Percentiles rank a stretch among this genome's conserved stretches.
Evolutionary conservation across 2,329 filamentous ascomycete species (phyloP).

Genomic region (Amesomyces nigricolor): DNA sequence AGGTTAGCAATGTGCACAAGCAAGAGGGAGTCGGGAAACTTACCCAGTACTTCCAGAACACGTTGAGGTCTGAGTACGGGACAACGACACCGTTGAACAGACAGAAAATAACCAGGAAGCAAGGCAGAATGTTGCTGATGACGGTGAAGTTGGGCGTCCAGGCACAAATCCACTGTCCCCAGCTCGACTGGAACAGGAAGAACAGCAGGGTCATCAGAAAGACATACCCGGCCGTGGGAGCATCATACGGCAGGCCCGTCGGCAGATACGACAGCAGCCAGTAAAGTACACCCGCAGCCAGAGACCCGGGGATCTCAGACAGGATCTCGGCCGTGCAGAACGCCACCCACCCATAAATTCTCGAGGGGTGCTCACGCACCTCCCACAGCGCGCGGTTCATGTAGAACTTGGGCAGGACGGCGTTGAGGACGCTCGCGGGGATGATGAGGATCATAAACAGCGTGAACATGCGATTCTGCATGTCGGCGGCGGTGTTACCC

Average conservation of each 20-base stretch:
- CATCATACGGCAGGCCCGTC: constrained; percentile 61
- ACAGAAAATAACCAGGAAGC: constrained; percentile 72
- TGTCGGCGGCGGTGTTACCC: constrained; percentile 51
- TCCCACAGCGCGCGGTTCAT: constrained; percentile 62
- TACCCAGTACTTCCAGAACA: constrained; percentile 63
- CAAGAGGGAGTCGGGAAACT: not conserved
- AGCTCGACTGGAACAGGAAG: constrained; percentile 67
- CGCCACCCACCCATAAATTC: constrained; percentile 73
- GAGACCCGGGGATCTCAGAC: constrained; percentile 64
- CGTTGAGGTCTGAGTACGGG: constrained; percentile 57
- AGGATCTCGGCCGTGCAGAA: constrained; percentile 61
- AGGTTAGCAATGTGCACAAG: constrained; percentile 29
- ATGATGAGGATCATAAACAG: constrained; percentile 74
- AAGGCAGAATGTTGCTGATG: constrained; percentile 64
- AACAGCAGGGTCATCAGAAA: constrained; percentile 76
- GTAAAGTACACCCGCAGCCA: constrained; percentile 61
- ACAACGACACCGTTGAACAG: constrained; percentile 74
- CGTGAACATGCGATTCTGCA: constrained; percentile 68
- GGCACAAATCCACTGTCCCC: constrained; percentile 81
- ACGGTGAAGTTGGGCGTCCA: constrained; percentile 75
- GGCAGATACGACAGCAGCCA: constrained; percentile 67
- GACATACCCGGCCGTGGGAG: constrained; percentile 63
- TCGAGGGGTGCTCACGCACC: constrained; percentile 66
- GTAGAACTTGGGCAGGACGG: constrained; percentile 68
- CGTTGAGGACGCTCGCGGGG: constrained; percentile 67